Evolutionary conservation across 2,329 filamentous ascomycete genomes (phyloP), one percentile per base, ranked within the genome.

Genomic region (Scortechinia acanthostroma): DNA sequence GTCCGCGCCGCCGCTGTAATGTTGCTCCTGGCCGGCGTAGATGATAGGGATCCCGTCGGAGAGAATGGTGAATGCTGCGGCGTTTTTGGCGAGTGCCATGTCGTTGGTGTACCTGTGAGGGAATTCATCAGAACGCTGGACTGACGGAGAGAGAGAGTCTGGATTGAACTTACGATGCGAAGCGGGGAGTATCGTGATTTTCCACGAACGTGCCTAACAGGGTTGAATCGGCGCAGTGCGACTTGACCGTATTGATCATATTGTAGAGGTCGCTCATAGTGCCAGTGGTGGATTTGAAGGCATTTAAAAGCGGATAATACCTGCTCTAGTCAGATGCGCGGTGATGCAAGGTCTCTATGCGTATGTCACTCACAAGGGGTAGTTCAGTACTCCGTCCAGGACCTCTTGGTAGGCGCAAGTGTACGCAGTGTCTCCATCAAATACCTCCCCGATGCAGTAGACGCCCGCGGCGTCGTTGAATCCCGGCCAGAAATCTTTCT

Each of bases 11-110:
- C 68, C 68, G 13, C 58, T 52, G 52, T 66, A 69, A 51, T 71
- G 67, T 48, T 76, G 73, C 55, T 77, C 74, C 56, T 76, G 70
- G 15, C 74, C 74, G 47, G 73, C 60, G 50, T 77, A 77, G 37
- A 75, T 49, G 50, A 76, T 73, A 0, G 74, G 73, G 19, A 76
- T 69, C 15, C 74, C 74, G 49, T 76, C 68, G 16, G 57, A 53
- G 16, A 77, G 62, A 21, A 77, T 66, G 3, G 63, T 73, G 51
- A 68, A 76, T 2, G 69, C 64, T 43, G 75, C 59, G 17, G 70
- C 59, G 48, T 76, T 76, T 51, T 70, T 68, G 5, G 67, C 66
- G 4, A 56, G 47, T 28, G 48, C 42, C 2, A 47, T 14, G 40
- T 54, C 52, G 10, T 10, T 37, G 1, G 49, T 48, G n/a, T 37